Conservation (phyloP, 768 basidiomycete genomes). For the Holtermannia corniformis region DNA sequence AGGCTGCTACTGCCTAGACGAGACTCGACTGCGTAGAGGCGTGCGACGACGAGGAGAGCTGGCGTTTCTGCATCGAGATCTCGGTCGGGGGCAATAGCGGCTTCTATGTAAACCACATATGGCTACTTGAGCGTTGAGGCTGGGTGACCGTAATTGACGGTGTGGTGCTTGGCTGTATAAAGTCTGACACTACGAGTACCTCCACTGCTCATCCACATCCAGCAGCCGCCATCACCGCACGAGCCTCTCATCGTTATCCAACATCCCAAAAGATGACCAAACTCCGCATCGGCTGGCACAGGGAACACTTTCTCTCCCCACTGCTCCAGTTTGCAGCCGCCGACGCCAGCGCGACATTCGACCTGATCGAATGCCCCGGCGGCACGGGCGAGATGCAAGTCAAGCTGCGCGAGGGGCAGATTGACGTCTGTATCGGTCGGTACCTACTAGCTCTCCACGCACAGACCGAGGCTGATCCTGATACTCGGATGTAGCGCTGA, state of each 20-base stretch:
- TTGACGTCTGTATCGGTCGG: conserved; percentile 33
- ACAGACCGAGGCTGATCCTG: conserved; percentile 55
- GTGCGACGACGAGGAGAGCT: neutral
- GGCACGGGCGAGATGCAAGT: conserved; percentile 45
- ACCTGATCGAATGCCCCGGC: conserved; percentile 73
- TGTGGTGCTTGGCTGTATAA: neutral
- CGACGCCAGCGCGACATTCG: conserved; percentile 57
- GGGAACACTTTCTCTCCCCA: conserved; percentile 75
- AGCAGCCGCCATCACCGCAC: neutral
- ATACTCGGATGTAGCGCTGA: conserved; percentile 71
- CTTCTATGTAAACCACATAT: neutral
- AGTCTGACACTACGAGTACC: neutral
- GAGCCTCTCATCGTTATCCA: no score
- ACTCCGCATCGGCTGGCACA: conserved; percentile 39
- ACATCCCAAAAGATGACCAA: conserved; percentile 2
- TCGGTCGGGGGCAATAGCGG: neutral
- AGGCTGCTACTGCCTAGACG: conserved; percentile 35
- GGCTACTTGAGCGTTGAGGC: neutral
- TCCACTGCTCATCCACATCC: neutral
- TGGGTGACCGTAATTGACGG: neutral
- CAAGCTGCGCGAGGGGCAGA: conserved; percentile 40
- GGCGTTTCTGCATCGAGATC: neutral
- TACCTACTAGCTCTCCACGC: conserved; percentile 45
- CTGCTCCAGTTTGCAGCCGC: conserved; percentile 78
- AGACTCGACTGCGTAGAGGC: neutral